These are phyloP conservation scores for Rhinocladiella similis DNA, from an alignment of 2,329 filamentous ascomycete species.

Conservation along the genomic window DNA sequence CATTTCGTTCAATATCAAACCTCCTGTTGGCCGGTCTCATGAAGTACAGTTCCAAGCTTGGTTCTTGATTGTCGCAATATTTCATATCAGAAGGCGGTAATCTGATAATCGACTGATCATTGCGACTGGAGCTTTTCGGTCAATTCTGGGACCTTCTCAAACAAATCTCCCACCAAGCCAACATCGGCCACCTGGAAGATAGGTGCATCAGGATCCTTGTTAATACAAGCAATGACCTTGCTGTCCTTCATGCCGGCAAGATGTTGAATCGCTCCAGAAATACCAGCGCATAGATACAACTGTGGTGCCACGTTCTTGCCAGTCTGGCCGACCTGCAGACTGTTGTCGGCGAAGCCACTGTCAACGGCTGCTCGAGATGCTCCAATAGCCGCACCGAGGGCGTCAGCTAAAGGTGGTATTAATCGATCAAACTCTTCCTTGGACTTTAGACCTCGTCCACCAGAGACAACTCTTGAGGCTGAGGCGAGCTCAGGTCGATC, in stretches of 20 bases:
- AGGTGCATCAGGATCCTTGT: constrained; percentile 94
- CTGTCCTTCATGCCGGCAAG: constrained; percentile 99
- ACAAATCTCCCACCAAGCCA: constrained; percentile 90
- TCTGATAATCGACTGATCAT: not conserved
- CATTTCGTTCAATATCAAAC: too few relatives aligned
- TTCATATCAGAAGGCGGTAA: too few relatives aligned
- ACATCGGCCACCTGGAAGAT: constrained; percentile 99
- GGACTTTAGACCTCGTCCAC: constrained; percentile 91
- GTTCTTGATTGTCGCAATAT: not conserved
- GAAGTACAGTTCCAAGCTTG: not conserved
- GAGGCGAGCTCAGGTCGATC: constrained; percentile 91
- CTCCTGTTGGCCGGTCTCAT: too few relatives aligned
- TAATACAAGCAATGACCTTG: constrained; percentile 98
- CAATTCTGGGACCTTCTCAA: constrained; percentile 92
- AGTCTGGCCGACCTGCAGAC: constrained; percentile 95
- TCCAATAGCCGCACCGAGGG: constrained; percentile 91
- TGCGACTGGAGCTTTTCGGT: constrained; percentile 83
- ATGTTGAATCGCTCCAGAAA: constrained; percentile 97
- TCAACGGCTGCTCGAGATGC: constrained; percentile 94
- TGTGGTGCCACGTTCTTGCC: constrained; percentile 98
- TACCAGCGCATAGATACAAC: constrained; percentile 91
- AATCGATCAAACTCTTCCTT: constrained; percentile 95
- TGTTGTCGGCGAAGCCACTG: constrained; percentile 97
- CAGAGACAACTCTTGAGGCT: constrained; percentile 86
- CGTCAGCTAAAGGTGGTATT: constrained; percentile 89